Conservation (phyloP, 768 basidiomycete species). For the Solioccasus polychromus region DNA sequence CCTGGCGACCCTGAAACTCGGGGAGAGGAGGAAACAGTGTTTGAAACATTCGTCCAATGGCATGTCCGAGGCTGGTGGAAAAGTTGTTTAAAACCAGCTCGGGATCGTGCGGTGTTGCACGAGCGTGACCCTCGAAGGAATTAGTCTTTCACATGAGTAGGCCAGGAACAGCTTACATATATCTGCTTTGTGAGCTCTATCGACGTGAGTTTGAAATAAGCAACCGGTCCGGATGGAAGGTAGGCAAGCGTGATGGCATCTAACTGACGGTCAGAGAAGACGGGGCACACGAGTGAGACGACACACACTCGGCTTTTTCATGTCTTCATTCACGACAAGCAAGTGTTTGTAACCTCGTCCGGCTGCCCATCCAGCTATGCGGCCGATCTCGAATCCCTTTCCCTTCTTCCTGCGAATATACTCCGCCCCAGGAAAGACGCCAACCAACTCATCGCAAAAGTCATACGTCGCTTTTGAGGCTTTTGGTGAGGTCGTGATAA, state of each 20-base stretch:
- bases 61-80: constrained; percentile 89
- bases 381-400: constrained; percentile 86
- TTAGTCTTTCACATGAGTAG: constrained; percentile 1
- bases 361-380: constrained; percentile 91
- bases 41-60: constrained; percentile 93
- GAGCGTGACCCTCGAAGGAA: constrained; percentile 74
- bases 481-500: constrained; percentile 88
- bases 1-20: constrained; percentile 94
- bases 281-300: background rate
- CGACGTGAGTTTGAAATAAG: constrained; percentile 92
- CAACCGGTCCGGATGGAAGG: constrained; percentile 89
- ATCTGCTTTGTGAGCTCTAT: constrained; percentile 85
- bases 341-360: constrained; percentile 85
- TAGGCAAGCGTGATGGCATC: constrained; percentile 92
- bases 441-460: constrained; percentile 89
- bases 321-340: constrained; percentile 93
- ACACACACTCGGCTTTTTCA: constrained; percentile 85
- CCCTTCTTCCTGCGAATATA: constrained; percentile 85
- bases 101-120: constrained; percentile 88
- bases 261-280: constrained; percentile 31
- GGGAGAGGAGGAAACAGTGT: constrained; percentile 94
- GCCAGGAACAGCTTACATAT: constrained; percentile 50
- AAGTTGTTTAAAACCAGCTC: constrained; percentile 96
- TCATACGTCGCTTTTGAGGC: constrained; percentile 88
- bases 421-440: constrained; percentile 89